A percentile compares a stretch with the other conserved stretches of the same genome.
These are phyloP conservation scores for Epichloe uncinata DNA, from an alignment of 2,329 filamentous ascomycete species.

Conservation along the genomic window DNA sequence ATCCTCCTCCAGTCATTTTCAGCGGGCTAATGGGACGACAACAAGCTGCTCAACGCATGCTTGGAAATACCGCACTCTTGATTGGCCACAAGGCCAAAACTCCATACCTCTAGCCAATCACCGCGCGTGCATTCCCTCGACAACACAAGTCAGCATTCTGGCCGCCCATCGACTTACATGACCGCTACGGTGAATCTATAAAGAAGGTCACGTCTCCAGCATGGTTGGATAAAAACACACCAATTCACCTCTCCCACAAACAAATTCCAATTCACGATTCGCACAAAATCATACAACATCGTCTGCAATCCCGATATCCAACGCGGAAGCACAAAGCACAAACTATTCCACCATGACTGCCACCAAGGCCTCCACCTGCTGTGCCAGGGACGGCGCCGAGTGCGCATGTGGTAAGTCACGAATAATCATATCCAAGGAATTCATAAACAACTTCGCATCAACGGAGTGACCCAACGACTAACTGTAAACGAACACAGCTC, in stretches of 20 bases:
- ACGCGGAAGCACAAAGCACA: neutral
- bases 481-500: conserved; percentile 24
- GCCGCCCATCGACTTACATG: neutral
- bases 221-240: neutral
- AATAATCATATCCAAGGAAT: neutral
- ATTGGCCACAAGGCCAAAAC: neutral
- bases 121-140: neutral
- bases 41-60: neutral
- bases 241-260: neutral
- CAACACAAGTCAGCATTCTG: neutral
- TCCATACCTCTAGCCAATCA: neutral
- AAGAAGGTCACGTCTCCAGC: neutral
- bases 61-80: neutral
- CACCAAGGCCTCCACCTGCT: conserved; percentile 38
- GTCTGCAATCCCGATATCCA: neutral
- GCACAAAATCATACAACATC: neutral
- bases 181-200: neutral
- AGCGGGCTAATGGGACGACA: too few relatives aligned
- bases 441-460: too few relatives aligned
- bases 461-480: neutral
- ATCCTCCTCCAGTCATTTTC: too few relatives aligned
- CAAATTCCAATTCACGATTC: neutral
- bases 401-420: conserved; percentile 44
- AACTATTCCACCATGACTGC: conserved; percentile 17
- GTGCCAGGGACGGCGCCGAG: conserved; percentile 36